phyloP scores from a whole-genome alignment of 768 basidiomycete genomes.

The Stropharia rugosoannulata region DNA sequence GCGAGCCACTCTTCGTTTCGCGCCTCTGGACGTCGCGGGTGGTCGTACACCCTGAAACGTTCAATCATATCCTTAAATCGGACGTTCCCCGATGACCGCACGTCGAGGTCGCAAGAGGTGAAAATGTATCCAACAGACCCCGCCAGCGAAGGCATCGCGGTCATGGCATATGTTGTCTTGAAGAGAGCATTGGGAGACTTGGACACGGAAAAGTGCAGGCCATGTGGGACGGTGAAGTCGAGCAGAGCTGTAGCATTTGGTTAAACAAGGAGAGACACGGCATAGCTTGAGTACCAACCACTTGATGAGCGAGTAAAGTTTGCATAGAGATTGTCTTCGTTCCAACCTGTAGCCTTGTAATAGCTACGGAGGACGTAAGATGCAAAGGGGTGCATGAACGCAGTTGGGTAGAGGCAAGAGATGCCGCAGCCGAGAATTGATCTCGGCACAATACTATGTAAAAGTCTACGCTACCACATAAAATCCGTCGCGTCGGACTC shows the following conservation, averaged over 20 bases:
- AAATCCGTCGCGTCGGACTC: not conserved
- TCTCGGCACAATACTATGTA: not conserved
- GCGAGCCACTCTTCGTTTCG: conserved; percentile 81
- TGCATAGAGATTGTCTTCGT: conserved; percentile 91
- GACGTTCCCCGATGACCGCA: conserved; percentile 67
- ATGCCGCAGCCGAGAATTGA: not conserved
- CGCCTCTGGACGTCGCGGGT: conserved; percentile 75
- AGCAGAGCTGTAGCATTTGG: conserved; percentile 62
- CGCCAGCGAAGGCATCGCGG: conserved; percentile 88
- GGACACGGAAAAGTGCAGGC: conserved; percentile 76
- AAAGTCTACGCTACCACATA: too few species aligned
- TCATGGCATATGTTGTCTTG: conserved; percentile 90
- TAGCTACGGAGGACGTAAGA: conserved; percentile 88
- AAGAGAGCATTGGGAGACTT: conserved; percentile 90
- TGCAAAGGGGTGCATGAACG: conserved; percentile 79
- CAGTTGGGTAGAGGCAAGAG: not conserved
- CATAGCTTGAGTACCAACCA: conserved; percentile 44
- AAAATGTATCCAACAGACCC: conserved; percentile 95
- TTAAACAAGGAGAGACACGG: not conserved
- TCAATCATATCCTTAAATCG: conserved; percentile 89
- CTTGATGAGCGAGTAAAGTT: conserved; percentile 88
- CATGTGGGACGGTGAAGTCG: conserved; percentile 86
- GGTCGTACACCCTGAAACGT: conserved; percentile 80
- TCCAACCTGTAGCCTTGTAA: conserved; percentile 94
- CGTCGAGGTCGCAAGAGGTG: conserved; percentile 79